Conservation (phyloP, 2,329 filamentous ascomycete species). For the Fusarium sacchari region DNA sequence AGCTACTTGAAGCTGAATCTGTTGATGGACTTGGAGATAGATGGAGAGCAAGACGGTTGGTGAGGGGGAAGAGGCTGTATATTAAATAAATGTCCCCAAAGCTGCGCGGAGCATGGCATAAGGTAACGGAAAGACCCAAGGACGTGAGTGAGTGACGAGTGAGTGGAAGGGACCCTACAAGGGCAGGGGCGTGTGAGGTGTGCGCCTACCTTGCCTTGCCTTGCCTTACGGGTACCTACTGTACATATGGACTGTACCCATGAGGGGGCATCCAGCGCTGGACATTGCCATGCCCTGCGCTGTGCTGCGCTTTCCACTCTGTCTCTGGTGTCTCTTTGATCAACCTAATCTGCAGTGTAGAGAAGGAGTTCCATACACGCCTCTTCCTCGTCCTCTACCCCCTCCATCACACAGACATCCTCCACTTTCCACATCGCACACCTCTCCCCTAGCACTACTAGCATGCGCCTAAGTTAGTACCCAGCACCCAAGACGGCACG, state of each 20-base stretch:
- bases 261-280: conserved; percentile 22
- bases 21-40: conserved; percentile 37
- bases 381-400: not conserved
- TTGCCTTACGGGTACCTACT: not conserved
- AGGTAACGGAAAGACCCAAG: conserved; percentile 14
- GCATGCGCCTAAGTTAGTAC: not conserved
- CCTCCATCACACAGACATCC: conserved; percentile 8
- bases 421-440: conserved; percentile 6
- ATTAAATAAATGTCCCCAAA: conserved; percentile 49
- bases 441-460: not conserved
- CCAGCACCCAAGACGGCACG: conserved; percentile 20
- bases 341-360: conserved; percentile 5
- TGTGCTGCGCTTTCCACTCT: not conserved
- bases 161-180: conserved; percentile 11
- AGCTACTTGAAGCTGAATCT: conserved; percentile 28
- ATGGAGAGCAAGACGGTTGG: conserved; percentile 31
- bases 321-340: conserved; percentile 1
- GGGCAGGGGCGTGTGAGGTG: conserved; percentile 5
- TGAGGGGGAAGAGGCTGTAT: conserved; percentile 46
- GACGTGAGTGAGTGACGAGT: conserved; percentile 28
- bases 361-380: not conserved
- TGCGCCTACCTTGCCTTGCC: not conserved
- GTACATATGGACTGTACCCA: not conserved
- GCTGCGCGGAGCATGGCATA: conserved; percentile 25
- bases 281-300: conserved; percentile 4